Conservation (phyloP, 768 basidiomycete species). For the Floccularia luteovirens region DNA sequence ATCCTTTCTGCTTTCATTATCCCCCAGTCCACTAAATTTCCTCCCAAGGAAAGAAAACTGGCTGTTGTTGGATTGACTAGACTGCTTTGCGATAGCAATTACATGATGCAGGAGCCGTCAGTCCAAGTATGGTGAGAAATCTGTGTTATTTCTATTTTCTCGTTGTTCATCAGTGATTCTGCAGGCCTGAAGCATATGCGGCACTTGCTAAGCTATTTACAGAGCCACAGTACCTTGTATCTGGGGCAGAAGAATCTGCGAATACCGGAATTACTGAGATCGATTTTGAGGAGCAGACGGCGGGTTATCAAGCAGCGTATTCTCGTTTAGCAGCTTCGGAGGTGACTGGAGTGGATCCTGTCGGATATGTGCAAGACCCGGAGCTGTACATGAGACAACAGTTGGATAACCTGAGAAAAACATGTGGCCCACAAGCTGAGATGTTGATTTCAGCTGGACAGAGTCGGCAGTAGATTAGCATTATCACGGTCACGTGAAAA, state of each 20-base stretch:
- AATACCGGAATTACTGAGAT: slow-evolving; percentile 62
- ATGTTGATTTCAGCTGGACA: slow-evolving; percentile 23
- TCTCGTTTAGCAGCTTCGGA: slow-evolving; percentile 85
- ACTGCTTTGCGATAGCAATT: slow-evolving; percentile 64
- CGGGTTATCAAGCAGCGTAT: slow-evolving; percentile 93
- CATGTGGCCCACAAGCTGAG: slow-evolving; percentile 27
- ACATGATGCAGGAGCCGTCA: slow-evolving; percentile 61
- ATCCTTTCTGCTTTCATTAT: slow-evolving; percentile 70
- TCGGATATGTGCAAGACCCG: slow-evolving; percentile 52
- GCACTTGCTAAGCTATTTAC: slow-evolving; percentile 71
- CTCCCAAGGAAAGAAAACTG: slow-evolving; percentile 79
- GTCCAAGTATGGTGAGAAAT: slow-evolving; percentile 55
- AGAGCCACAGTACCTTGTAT: slow-evolving; percentile 65
- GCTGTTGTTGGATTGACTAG: slow-evolving; percentile 74
- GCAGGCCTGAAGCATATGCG: slow-evolving; percentile 64
- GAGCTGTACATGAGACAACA: slow-evolving; percentile 43
- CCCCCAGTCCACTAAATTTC: slow-evolving; percentile 75
- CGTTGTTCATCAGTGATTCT: background rate
- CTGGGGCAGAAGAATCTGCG: slow-evolving; percentile 35
- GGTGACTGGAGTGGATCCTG: slow-evolving; percentile 46
- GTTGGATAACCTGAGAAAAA: slow-evolving; percentile 26
- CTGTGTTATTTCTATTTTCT: background rate
- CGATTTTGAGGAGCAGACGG: slow-evolving; percentile 85
- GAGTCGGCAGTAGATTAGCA: background rate
- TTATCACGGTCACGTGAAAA: background rate